Base-by-base conservation (phyloP, 331 rosid species). In the Pyrus hybrid region DNA sequence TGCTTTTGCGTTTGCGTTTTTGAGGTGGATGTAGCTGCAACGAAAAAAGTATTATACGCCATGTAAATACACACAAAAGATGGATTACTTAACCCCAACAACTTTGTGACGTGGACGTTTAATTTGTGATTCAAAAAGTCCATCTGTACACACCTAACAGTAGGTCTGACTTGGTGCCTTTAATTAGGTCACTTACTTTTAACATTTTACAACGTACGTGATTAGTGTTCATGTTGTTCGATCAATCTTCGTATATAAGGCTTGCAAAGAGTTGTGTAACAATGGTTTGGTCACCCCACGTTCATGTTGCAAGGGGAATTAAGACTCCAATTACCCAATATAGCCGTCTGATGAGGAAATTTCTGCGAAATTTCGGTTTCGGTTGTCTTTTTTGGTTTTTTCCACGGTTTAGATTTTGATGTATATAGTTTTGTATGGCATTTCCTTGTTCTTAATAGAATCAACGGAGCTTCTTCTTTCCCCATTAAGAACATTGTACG, bases 81-180 rank as follows among this genome's bases (percentile, higher is more conserved):
- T 84, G 71, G 95, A 89, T 93, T 28, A 85, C 91, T 89, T 83
- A 87, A 89, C 90, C 66, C 74, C 93, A 82, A 80, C 97, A 72
- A 93, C 83, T 76, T 11, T 10, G 18, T 29, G 45, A 21, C 16
- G 47, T 41, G 32, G 57, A 3, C 14, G 25, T 43, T 33, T 67
- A 17, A 17, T 32, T 22, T 37, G 56, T 1, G 30, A 30, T 13
- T 18, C 45, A 37, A 10, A 20, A 62, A 29, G 67, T 68, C 81
- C 32, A 63, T 53, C 72, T 56, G 80, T 64, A 63, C 47, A 25
- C 70, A 61, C 76, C 78, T 71, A 57, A 18, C 14, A 16, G 63
- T 35, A 6, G 45, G 67, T 71, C 75, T 47, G 33, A 62, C 60
- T 73, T 13, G 6, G 47, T 21, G 51, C 26, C 70, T 13, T 67